Base-by-base conservation (phyloP, 768 basidiomycete genomes). In the Boletus subparvulus region DNA sequence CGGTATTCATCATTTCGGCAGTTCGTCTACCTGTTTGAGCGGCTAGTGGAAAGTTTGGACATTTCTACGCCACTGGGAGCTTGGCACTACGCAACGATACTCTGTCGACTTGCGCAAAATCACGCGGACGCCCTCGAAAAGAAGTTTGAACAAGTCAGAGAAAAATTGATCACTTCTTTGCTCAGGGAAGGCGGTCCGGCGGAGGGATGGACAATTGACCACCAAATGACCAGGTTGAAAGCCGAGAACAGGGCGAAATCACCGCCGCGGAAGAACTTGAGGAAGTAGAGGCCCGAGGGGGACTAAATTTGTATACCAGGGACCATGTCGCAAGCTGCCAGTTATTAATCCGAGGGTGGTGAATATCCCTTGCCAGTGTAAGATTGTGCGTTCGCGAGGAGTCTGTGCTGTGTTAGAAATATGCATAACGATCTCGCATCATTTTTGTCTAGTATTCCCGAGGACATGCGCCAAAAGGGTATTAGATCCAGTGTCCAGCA, bases 1-100 rank as follows among this genome's bases (percentile, higher is more conserved):
- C 6, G 32, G 16, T 7, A 21, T 37, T 43, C 6, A 14, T 26
- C 12, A 2, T 1, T 26, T 40, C 0, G 30, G 19, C 10, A 57
- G 55, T 57, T 49, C 6, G 55, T 60, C 1, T 49, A 50, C 33
- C 33, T 53, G 7, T 58, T 52, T 13, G 56, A 60, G 6, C 47
- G 51, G 7, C 21, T 58, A 0, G 56, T 52, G 4, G 50, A 60
- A 19, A 41, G 13, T 19, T 3, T 53, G n/a, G 50, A 58, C 13
- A 50, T 60, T 1, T 60, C 56, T 8, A 58, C 51, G 26, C 50
- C 51, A 0, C 4, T 53, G 14, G 56, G 56, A 30, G 56, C 59
- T 21, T 59, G 56, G 56, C 51, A 59, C 43, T 53, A 59, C 6
- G 51, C 56, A 0, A 53, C 56, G 2, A 53, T 60, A 45, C 56